phyloP scores from a whole-genome alignment of 352 stramenopile species.

The Peronosclerospora sorghi region DNA sequence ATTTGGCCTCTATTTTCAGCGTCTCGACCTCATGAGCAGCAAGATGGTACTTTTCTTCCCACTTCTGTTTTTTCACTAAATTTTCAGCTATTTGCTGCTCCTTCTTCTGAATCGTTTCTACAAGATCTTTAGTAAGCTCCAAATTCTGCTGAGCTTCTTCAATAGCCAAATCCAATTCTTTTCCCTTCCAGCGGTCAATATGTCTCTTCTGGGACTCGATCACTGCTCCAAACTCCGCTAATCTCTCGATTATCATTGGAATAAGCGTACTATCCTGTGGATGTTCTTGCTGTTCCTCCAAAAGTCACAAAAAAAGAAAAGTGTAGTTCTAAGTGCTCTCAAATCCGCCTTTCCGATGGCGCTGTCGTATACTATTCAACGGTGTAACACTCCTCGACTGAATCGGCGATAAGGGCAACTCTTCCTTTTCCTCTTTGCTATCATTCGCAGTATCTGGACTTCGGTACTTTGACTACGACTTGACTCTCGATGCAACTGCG shows the following conservation, averaged over 20 bases:
- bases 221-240: slow-evolving; percentile 60
- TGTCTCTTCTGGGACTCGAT: slow-evolving; percentile 82
- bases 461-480: slow-evolving; percentile 39
- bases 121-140: slow-evolving; percentile 44
- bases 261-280: slow-evolving; percentile 60
- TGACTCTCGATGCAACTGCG: no score
- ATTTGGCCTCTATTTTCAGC: slow-evolving; percentile 37
- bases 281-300: slow-evolving; percentile 76
- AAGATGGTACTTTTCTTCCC: slow-evolving; percentile 74
- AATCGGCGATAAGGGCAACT: no score
- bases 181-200: slow-evolving; percentile 78
- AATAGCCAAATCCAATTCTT: slow-evolving; percentile 71
- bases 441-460: no score
- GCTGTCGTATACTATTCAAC: slow-evolving; percentile 52
- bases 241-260: slow-evolving; percentile 66
- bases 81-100: slow-evolving; percentile 41
- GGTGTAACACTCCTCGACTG: no score
- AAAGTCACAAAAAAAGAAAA: slow-evolving; percentile 15
- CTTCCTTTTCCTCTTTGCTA: no score
- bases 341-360: background rate
- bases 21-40: slow-evolving; percentile 36
- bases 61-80: slow-evolving; percentile 56
- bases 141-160: slow-evolving; percentile 56
- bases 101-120: slow-evolving; percentile 44
- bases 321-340: slow-evolving; percentile 27